These are phyloP conservation scores for Fusarium circinatum DNA, from an alignment of 2,329 filamentous ascomycete species.

Conservation along the genomic window DNA sequence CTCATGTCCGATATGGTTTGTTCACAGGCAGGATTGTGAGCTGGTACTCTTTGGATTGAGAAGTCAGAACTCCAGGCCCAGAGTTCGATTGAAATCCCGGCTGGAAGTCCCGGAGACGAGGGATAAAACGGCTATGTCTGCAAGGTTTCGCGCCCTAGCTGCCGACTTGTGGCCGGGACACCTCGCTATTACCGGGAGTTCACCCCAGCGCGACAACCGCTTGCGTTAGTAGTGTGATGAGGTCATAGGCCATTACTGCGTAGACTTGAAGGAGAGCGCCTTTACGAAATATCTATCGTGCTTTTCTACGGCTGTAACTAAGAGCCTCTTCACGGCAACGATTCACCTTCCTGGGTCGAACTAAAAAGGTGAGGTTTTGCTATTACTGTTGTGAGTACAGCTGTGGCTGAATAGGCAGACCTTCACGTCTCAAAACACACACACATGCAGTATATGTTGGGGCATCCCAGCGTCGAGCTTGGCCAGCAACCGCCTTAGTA, in stretches of 20 bases:
- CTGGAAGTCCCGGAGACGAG: conserved; percentile 32
- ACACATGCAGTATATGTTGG: neutral
- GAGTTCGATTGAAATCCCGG: conserved; percentile 1
- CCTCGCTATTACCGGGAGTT: conserved; percentile 23
- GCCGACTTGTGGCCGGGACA: conserved; percentile 39
- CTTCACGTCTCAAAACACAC: neutral
- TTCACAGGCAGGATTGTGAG: conserved; percentile 6
- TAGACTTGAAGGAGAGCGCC: neutral
- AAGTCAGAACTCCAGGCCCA: neutral
- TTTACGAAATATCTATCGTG: conserved; percentile 7
- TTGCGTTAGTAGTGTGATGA: conserved; percentile 35
- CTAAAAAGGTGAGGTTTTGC: neutral
- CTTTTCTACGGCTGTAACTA: conserved; percentile 6
- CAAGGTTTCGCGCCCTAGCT: conserved; percentile 35
- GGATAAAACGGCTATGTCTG: conserved; percentile 26
- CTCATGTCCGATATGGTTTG: neutral
- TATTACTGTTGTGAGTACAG: neutral
- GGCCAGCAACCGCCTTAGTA: neutral
- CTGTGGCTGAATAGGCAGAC: neutral
- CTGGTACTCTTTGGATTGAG: neutral
- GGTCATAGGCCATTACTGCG: conserved; percentile 32
- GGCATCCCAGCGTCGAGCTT: conserved; percentile 3
- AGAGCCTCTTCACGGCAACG: neutral
- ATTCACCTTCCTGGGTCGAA: neutral
- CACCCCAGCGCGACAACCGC: conserved; percentile 35